Conservation (phyloP, 768 basidiomycete species). For the Lenzites betulinus region DNA sequence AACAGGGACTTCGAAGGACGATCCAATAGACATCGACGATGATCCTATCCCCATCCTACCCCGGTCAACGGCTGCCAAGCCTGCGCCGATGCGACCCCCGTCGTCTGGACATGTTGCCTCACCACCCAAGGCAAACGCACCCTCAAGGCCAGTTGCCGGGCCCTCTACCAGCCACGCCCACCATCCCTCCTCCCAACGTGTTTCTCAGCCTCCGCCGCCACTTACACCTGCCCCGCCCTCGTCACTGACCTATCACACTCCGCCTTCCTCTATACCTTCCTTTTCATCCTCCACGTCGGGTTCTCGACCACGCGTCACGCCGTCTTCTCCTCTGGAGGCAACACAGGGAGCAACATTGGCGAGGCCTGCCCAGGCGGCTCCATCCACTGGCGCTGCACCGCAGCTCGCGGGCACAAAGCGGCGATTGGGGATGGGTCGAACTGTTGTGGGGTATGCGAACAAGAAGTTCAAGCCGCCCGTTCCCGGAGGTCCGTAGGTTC, state of each 20-base stretch:
- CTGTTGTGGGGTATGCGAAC: constrained; percentile 54
- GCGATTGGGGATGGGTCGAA: constrained; percentile 64
- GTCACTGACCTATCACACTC: neutral
- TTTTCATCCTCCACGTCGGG: neutral
- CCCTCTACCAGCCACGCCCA: too few relatives aligned
- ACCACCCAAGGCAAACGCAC: neutral
- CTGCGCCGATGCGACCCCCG: neutral
- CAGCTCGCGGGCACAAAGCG: constrained; percentile 45
- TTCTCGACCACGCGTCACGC: neutral
- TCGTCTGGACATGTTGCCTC: neutral
- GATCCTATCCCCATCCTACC: neutral
- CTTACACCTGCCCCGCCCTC: neutral
- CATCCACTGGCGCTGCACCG: neutral
- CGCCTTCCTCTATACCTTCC: neutral
- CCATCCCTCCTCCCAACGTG: neutral
- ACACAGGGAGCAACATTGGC: neutral
- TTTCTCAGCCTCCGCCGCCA: neutral
- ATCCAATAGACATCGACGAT: constrained; percentile 7
- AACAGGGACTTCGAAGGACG: neutral
- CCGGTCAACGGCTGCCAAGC: neutral
- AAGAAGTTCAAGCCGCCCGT: constrained; percentile 67
- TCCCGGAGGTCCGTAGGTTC: constrained; percentile 22
- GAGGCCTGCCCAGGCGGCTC: neutral
- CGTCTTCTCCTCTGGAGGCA: neutral
- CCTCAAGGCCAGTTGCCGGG: too few relatives aligned